A percentile compares a stretch with the other conserved stretches of the same genome.
phyloP scores from a whole-genome alignment of 78 protist genomes.

The Guillardia theta region DNA sequence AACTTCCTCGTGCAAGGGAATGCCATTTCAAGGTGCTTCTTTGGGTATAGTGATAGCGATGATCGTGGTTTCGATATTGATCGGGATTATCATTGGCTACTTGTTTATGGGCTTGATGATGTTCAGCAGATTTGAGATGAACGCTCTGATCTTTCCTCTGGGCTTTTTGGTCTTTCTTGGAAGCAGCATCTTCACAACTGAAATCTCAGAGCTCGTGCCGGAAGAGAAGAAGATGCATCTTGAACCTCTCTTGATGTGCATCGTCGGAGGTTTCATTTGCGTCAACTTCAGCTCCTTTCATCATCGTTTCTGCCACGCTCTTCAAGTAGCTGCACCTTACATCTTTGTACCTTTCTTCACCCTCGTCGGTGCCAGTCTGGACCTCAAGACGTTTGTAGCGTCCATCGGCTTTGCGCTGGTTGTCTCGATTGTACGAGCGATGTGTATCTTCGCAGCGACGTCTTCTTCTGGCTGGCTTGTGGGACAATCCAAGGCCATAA shows the following conservation, averaged over 20 bases:
- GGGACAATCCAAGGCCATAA: neutral
- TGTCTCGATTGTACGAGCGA: neutral
- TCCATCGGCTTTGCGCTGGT: neutral
- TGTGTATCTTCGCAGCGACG: neutral
- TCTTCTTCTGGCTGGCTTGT: neutral
- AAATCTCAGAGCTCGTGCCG: too few relatives aligned
- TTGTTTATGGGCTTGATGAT: neutral
- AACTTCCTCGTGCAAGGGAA: neutral
- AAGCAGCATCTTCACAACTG: too few relatives aligned
- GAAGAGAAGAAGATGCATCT: too few relatives aligned
- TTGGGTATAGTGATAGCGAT: neutral
- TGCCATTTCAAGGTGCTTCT: neutral
- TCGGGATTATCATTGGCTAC: neutral
- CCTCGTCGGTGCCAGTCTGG: neutral
- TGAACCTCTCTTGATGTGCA: neutral
- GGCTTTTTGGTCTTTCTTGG: neutral
- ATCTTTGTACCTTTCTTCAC: neutral
- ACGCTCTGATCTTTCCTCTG: neutral
- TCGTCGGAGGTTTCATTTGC: neutral
- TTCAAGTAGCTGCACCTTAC: neutral
- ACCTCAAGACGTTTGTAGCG: neutral
- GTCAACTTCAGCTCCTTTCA: neutral
- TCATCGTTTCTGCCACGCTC: neutral
- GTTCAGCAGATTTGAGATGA: neutral
- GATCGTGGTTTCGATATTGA: neutral